Percentiles rank a stretch among this genome's conserved stretches.
Evolutionary conservation across 2,329 filamentous ascomycete species (phyloP).

Genomic region (Monilinia aucupariae): DNA sequence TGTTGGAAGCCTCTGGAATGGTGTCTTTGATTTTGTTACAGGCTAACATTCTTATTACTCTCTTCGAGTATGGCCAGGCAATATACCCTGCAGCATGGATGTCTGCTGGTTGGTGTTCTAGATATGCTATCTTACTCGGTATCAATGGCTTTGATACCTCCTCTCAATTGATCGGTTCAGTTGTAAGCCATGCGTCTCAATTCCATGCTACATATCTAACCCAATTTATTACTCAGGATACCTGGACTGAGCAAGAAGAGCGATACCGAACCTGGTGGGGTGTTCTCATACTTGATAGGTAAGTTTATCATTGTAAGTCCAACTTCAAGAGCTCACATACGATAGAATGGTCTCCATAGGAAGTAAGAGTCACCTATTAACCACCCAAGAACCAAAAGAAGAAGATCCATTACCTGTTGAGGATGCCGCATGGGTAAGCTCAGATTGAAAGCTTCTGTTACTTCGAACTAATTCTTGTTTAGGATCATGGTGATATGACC

Average conservation of each 20-base stretch:
- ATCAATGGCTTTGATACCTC: constrained; percentile 37
- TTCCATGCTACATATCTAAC: not conserved
- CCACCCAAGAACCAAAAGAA: constrained; percentile 31
- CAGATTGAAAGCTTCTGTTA: not conserved
- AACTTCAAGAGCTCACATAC: constrained; percentile 16
- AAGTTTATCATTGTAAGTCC: constrained; percentile 1
- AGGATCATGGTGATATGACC: constrained; percentile 38
- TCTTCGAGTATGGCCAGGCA: constrained; percentile 46
- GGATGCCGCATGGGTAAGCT: constrained; percentile 40
- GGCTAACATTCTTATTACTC: constrained; percentile 41
- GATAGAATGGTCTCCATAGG: constrained; percentile 32
- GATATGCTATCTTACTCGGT: constrained; percentile 44
- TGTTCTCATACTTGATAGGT: constrained; percentile 43
- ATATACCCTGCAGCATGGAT: constrained; percentile 49
- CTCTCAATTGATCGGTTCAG: constrained; percentile 37
- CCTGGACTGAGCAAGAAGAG: constrained; percentile 46
- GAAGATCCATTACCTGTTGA: constrained; percentile 27
- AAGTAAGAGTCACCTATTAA: constrained; percentile 30
- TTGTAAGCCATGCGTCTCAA: constrained; percentile 29
- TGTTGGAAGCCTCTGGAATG: constrained; percentile 41
- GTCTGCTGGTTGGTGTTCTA: constrained; percentile 41
- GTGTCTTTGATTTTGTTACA: constrained; percentile 43
- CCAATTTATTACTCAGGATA: constrained; percentile 31
- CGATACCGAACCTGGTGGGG: constrained; percentile 45
- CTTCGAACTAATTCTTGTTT: constrained; percentile 12